phyloP scores from a whole-genome alignment of 345 rosid species.

The Boechera divaricarpa region DNA sequence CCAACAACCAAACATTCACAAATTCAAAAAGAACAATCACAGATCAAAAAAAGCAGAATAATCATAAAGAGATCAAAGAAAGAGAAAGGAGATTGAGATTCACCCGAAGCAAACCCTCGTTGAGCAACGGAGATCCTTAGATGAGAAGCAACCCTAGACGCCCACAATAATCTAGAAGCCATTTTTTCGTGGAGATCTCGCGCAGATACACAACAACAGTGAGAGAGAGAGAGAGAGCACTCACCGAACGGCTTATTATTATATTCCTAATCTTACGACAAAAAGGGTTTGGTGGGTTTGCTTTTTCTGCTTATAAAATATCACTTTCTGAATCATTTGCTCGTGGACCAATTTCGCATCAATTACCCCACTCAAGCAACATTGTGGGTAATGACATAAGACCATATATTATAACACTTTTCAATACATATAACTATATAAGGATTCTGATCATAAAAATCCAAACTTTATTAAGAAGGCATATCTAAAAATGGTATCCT shows the following conservation, averaged over 20 bases:
- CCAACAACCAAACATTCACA: background rate
- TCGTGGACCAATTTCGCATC: slow-evolving; percentile 28
- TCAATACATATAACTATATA: background rate
- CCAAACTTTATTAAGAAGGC: slow-evolving; percentile 24
- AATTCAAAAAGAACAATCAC: slow-evolving; percentile 21
- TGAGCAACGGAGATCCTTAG: slow-evolving; percentile 79
- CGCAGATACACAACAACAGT: slow-evolving; percentile 34
- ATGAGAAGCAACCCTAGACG: slow-evolving; percentile 88
- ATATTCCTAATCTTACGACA: slow-evolving; percentile 32
- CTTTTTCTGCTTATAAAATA: slow-evolving; percentile 8
- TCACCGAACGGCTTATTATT: slow-evolving; percentile 36
- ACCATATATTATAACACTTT: slow-evolving; percentile 27
- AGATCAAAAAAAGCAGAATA: slow-evolving; percentile 30
- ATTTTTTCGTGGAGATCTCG: slow-evolving; percentile 45
- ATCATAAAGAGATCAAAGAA: slow-evolving; percentile 3
- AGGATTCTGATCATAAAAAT: slow-evolving; percentile 27
- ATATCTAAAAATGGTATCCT: background rate
- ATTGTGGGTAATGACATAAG: slow-evolving; percentile 11
- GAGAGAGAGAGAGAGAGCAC: slow-evolving; percentile 24
- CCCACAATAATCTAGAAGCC: slow-evolving; percentile 86
- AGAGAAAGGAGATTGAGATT: background rate
- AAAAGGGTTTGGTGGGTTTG: slow-evolving; percentile 47
- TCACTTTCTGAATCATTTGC: slow-evolving; percentile 29
- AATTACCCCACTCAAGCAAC: slow-evolving; percentile 29
- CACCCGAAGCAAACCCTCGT: slow-evolving; percentile 83